Evolutionary conservation across 2,329 filamentous ascomycete species (phyloP), one percentile per base, ranked within the genome.

Genomic region (Penicillium sumatraense): DNA sequence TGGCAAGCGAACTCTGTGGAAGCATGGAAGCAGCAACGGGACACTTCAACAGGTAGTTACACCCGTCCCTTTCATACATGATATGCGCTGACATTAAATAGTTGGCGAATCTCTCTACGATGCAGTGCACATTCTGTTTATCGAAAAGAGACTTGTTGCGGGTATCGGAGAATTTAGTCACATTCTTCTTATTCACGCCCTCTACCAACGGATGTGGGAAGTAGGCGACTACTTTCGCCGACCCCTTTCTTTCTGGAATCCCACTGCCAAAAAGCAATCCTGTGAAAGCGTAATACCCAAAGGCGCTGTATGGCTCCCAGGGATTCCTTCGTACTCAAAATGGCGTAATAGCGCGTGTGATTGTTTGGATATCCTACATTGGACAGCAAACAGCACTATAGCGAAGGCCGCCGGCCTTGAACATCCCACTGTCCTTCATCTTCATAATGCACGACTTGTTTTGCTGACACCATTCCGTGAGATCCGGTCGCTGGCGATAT

Each of bases 291-390:
- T 68, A 26, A 72, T 72, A n/a, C 68, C 63, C 41, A 68, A 60
- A 4, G 70, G 67, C 29, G 71, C 68, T 49, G 69, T 79, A 7
- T 82, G 79, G 79, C 73, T 81, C 14, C 81, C 81, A 5, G 70
- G 74, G 2, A 78, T 79, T 20, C 73, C 75, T 1, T 73, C 76
- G 2, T 82, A 78, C 59, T 76, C 77, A 0, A 80, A 79, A 51
- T 77, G 74, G 75, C 72, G 75, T 27, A 77, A 77, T 57, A 75
- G 72, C 49, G 72, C 73, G 10, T 77, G 74, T 27, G 75, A 77
- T 53, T 76, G 74, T 46, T 62, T 86, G 2, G 83, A 86, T 53
- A 77, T 85, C 1, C 72, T 86, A 2, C 82, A 86, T 61, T 86
- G 83, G 83, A 75, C 78, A 16, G 83, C 83, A 2, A 84, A 84